Base-by-base conservation (phyloP, 1,284 basidiomycete genomes). In the Rhodofomes roseus region DNA sequence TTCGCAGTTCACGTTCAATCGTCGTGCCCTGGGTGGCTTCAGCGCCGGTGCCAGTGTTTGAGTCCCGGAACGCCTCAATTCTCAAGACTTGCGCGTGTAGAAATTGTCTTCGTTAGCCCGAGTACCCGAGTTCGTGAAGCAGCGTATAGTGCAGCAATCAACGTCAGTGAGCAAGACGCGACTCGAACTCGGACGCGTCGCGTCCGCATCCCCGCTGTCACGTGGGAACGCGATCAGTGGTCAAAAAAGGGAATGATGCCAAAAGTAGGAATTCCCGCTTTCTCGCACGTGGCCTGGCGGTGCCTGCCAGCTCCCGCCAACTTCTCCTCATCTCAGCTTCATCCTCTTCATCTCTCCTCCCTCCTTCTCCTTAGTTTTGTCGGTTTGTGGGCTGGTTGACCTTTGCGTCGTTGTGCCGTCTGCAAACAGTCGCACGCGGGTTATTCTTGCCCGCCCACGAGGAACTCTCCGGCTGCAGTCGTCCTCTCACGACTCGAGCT, bases 171-270 rank as follows among this genome's bases (percentile, higher is more conserved):
- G 50, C n/a, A 23, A 54, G 22, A 20, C 37, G 36, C 31, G 55
- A 60, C 62, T 61, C 61, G n/a, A n/a, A n/a, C n/a, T n/a, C n/a
- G n/a, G 61, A 43, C 65, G 65, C 64, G 63, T 57, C 65, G 63
- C 61, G 65, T 66, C 60, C 1, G 2, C 12, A 11, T 29, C 25
- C 18, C 25, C 53, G 39, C 25, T 22, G 1, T 43, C 54, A 2
- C 40, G 27, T 55, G 54, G 43, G 5, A 20, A n/a, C 18, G 2
- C n/a, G 9, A 41, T 1, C 5, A 27, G 46, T 12, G 46, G 25
- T n/a, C n/a, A n/a, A n/a, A n/a, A n/a, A n/a, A n/a, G n/a, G n/a
- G n/a, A n/a, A n/a, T n/a, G n/a, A n/a, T 12, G 2, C 54, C 16
- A 27, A 11, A 27, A 2, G 4, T 7, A 22, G 46, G 5, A 48